Percentiles rank a stretch among this genome's conserved stretches.
phyloP scores from a whole-genome alignment of 2,329 filamentous ascomycete species.

The Zymoseptoria ardabiliae region DNA sequence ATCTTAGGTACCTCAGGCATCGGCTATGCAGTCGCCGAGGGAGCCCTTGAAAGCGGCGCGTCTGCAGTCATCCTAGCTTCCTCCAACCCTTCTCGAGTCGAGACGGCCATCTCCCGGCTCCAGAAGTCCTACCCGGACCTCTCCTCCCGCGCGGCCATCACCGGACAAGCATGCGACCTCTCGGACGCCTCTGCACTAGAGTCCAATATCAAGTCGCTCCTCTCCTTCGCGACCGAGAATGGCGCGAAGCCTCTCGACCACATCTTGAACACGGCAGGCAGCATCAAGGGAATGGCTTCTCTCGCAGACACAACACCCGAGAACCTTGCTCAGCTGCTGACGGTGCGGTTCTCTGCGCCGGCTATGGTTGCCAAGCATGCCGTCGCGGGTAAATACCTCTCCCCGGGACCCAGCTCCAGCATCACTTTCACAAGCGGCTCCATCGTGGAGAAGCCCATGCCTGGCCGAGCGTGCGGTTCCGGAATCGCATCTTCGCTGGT shows the following conservation, averaged over 20 bases:
- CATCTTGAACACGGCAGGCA: conserved; percentile 47
- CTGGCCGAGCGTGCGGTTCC: conserved; percentile 42
- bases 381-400: conserved; percentile 36
- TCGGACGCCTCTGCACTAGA: conserved; percentile 36
- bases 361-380: conserved; percentile 41
- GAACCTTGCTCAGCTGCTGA: conserved; percentile 33
- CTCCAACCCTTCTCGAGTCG: not conserved
- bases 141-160: not conserved
- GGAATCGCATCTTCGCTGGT: conserved; percentile 41
- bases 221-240: conserved; percentile 23
- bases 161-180: conserved; percentile 39
- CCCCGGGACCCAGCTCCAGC: conserved; percentile 33
- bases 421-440: conserved; percentile 48
- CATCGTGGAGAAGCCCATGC: conserved; percentile 40
- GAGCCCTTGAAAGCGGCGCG: not conserved
- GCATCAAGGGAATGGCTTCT: conserved; percentile 18
- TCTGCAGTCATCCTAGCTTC: not conserved
- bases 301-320: conserved; percentile 4
- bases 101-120: not conserved
- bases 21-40: not conserved
- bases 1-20: not conserved
- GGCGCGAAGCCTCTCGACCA: conserved; percentile 41
- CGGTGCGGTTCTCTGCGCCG: conserved; percentile 37
- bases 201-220: conserved; percentile 36
- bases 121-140: not conserved